A percentile compares a stretch with the other conserved stretches of the same genome.
Conservation (phyloP, 306 rosid species). For the Lablab purpureus region DNA sequence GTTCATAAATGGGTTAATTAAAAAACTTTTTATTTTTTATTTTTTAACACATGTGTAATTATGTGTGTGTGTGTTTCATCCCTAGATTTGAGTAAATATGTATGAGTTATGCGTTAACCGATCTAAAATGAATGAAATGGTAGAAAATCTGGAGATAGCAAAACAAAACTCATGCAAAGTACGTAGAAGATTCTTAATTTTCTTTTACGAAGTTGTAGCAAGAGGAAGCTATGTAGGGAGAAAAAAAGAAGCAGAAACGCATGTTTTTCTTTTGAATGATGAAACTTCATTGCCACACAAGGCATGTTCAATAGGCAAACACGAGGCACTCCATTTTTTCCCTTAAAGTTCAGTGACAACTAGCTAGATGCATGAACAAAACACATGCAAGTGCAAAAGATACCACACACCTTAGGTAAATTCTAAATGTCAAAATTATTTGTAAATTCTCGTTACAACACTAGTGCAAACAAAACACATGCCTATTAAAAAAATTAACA, state of each 20-base stretch:
- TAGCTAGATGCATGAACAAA: neutral
- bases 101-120: neutral
- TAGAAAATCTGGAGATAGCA: neutral
- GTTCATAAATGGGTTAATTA: too few species aligned
- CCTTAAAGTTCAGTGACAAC: slow-evolving; percentile 20
- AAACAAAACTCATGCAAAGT: neutral
- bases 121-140: neutral
- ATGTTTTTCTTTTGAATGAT: neutral
- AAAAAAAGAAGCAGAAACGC: neutral
- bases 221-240: too few species aligned
- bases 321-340: neutral
- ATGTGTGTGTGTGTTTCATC: too few species aligned
- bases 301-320: slow-evolving; percentile 21
- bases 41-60: neutral
- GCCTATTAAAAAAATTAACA: too few species aligned
- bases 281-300: slow-evolving; percentile 28
- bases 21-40: too few species aligned
- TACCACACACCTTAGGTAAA: neutral
- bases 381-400: slow-evolving; percentile 24
- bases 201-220: neutral
- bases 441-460: slow-evolving; percentile 8
- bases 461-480: too few species aligned
- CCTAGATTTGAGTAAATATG: too few species aligned
- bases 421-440: neutral
- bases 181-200: neutral